These are phyloP conservation scores for Nitzschia palea DNA, from an alignment of 108 stramenopile genomes.

Conservation along the genomic window DNA sequence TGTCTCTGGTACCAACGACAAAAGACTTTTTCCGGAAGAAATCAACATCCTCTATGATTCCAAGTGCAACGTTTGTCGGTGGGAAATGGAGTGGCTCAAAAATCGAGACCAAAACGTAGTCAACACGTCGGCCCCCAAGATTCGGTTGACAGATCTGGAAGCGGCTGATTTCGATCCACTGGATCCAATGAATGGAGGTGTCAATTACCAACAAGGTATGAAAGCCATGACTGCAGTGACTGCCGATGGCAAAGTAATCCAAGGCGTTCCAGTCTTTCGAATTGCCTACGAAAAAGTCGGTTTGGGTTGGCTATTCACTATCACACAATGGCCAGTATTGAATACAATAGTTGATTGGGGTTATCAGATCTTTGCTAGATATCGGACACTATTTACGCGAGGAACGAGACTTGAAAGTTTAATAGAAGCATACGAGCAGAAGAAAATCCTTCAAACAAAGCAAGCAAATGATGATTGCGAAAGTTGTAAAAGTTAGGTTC, in stretches of 20 bases:
- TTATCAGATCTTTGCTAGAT: constrained; percentile 53
- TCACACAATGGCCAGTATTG: constrained; percentile 34
- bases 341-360: constrained; percentile 31
- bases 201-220: constrained; percentile 54
- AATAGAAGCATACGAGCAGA: constrained; percentile 37
- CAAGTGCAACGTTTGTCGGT: constrained; percentile 65
- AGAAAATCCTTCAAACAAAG: constrained; percentile 13
- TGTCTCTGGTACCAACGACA: too few species aligned
- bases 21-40: constrained; percentile 51
- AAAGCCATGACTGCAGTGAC: constrained; percentile 51
- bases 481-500: too few species aligned
- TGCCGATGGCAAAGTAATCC: constrained; percentile 39
- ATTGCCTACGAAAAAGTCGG: constrained; percentile 45
- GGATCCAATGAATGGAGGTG: constrained; percentile 53
- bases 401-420: constrained; percentile 41
- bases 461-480: neutral
- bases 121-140: neutral
- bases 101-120: constrained; percentile 28
- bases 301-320: constrained; percentile 52
- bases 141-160: constrained; percentile 64
- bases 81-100: constrained; percentile 59
- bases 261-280: constrained; percentile 56
- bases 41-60: constrained; percentile 64
- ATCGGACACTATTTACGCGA: constrained; percentile 50
- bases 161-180: constrained; percentile 30